Base-by-base conservation (phyloP, 139 green algal species). In the Chlorella sorokiniana region DNA sequence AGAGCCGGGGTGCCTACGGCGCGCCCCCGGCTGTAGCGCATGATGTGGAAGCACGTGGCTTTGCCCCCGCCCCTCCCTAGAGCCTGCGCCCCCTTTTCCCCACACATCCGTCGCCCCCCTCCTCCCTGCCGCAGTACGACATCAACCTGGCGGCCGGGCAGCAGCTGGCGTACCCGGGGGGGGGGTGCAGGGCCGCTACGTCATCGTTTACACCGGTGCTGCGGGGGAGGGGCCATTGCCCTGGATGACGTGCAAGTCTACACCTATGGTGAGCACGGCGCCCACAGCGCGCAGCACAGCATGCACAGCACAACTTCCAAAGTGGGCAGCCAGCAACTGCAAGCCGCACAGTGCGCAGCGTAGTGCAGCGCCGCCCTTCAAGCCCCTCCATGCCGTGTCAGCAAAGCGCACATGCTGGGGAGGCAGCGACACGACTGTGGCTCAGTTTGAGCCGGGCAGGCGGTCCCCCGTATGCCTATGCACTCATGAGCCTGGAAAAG, bases 181-280 rank as follows among this genome's bases (percentile, higher is more conserved):
- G 23, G 35, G 41, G 52, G 69, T 68, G 35, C n/a, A 10, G 59
- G 83, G 83, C 16, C 71, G 65, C n/a, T 80, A 83, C 38, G 83
- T 87, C 31, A 59, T 87, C 45, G 25, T 87, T 23, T 84, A 84
- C 56, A 44, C 59, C 4, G 81, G 71, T 25, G 51, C 37, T 9
- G n/a, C 42, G 29, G 25, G 45, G 29, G 44, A 79, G 41, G 76
- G 63, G 64, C 29, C 23, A 38, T 87, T 16, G 81, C 56, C 68
- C 65, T 87, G 52, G 63, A 65, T 23, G 81, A 84, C 37, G 45
- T 79, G 22, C 59, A 87, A 40, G 83, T 87, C 1, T 87, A 79
- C 59, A 59, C 56, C 16, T 62, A 62, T 14, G 73, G 73, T 79
- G 73, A 52, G 73, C 41, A 31, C 18, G 14, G 48, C 14, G 14